Evolutionary conservation across 495 filamentous ascomycete genomes (phyloP).

Genomic region (Neurospora sp.): DNA sequence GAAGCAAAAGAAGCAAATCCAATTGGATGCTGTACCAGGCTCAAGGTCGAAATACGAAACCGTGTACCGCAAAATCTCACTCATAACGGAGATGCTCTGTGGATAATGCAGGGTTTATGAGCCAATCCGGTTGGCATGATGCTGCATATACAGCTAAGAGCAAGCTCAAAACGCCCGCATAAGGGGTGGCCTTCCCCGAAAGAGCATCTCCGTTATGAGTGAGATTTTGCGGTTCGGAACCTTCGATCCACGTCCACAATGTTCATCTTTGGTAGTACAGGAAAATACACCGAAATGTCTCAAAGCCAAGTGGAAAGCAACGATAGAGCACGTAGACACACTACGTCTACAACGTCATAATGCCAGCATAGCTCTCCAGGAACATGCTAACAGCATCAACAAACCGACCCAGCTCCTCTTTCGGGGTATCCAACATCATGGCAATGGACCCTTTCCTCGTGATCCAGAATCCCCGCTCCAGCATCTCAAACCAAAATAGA

Average conservation of each 20-base stretch:
- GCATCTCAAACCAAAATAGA: constrained; percentile 41
- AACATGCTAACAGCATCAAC: constrained; percentile 21
- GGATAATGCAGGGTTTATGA: not conserved
- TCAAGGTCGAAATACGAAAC: not conserved
- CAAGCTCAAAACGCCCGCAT: not conserved
- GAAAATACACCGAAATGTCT: not conserved
- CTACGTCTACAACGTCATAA: constrained; percentile 9
- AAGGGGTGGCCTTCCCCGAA: not conserved
- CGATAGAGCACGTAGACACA: not conserved
- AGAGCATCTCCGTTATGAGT: not conserved
- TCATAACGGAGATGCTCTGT: not conserved
- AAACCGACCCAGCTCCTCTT: constrained; percentile 32
- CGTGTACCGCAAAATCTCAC: not conserved
- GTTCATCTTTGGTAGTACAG: not conserved
- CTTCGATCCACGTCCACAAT: not conserved
- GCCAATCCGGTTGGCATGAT: not conserved
- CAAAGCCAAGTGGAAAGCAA: not conserved
- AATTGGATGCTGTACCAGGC: not conserved
- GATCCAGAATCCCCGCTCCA: constrained; percentile 40
- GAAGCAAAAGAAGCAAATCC: not conserved
- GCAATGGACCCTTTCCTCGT: constrained; percentile 32
- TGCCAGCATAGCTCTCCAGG: constrained; percentile 9
- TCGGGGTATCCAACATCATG: constrained; percentile 31
- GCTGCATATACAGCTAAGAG: not conserved
- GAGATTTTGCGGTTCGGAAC: not conserved